Evolutionary conservation across 2,329 filamentous ascomycete genomes (phyloP).

Genomic region (Fusarium sp.): DNA sequence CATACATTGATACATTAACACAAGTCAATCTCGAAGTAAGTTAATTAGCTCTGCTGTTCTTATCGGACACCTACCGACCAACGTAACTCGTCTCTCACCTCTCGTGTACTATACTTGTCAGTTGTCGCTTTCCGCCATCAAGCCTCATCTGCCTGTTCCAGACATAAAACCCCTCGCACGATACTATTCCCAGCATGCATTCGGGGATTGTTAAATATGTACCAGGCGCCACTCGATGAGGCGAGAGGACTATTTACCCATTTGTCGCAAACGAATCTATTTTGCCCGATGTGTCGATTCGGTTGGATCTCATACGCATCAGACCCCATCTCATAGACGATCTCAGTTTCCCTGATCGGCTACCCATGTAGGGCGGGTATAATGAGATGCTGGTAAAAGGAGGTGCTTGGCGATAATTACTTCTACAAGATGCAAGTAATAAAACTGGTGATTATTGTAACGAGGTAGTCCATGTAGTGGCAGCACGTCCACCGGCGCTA

Average conservation of each 20-base stretch:
- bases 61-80: constrained; percentile 3
- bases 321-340: constrained; percentile 39
- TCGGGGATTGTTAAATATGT: constrained; percentile 18
- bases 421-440: constrained; percentile 14
- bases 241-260: constrained; percentile 1
- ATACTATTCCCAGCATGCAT: constrained; percentile 22
- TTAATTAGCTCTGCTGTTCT: constrained; percentile 3
- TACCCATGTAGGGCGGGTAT: constrained; percentile 39
- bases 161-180: constrained; percentile 22
- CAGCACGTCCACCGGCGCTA: constrained; percentile 34
- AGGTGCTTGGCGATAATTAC: constrained; percentile 40
- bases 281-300: constrained; percentile 19
- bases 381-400: constrained; percentile 45
- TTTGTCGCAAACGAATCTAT: constrained; percentile 21
- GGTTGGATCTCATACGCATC: constrained; percentile 25
- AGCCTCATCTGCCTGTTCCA: constrained; percentile 37
- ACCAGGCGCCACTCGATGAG: constrained; percentile 19
- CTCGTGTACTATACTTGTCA: constrained; percentile 6
- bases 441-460: constrained; percentile 32
- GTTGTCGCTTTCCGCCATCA: constrained; percentile 30
- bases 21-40: constrained; percentile 12
- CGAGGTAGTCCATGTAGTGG: constrained; percentile 33
- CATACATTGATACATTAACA: constrained; percentile 14
- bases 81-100: constrained; percentile 11
- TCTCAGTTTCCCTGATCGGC: constrained; percentile 40